phyloP scores from a whole-genome alignment of 2,329 filamentous ascomycete genomes.

The Penicillium psychrosexuale region DNA sequence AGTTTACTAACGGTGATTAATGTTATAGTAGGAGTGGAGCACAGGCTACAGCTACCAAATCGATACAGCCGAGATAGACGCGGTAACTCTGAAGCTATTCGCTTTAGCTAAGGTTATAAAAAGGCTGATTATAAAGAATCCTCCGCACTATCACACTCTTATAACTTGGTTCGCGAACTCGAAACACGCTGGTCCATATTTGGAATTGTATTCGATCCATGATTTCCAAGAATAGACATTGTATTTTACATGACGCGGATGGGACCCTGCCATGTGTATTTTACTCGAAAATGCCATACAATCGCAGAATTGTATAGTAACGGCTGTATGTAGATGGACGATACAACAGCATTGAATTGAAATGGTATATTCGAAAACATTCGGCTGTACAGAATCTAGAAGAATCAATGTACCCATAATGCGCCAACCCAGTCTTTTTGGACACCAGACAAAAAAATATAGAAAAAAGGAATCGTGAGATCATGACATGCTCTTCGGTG shows the following conservation, averaged over 20 bases:
- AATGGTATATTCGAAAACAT: constrained; percentile 10
- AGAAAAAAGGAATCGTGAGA: constrained; percentile 16
- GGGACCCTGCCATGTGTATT: too few relatives aligned
- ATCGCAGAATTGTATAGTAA: too few relatives aligned
- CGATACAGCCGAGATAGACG: neutral
- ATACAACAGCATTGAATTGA: constrained; percentile 1
- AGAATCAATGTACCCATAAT: constrained; percentile 25
- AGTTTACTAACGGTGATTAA: neutral
- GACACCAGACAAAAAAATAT: constrained; percentile 11
- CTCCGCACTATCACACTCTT: neutral
- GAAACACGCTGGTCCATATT: too few relatives aligned
- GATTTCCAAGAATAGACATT: too few relatives aligned
- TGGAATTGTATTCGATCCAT: too few relatives aligned
- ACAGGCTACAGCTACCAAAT: neutral
- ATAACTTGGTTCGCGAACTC: too few relatives aligned
- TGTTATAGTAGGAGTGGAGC: neutral
- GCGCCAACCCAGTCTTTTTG: constrained; percentile 19
- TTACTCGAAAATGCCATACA: too few relatives aligned
- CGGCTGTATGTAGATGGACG: neutral
- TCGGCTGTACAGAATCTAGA: constrained; percentile 15
- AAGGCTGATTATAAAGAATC: neutral
- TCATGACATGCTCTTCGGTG: constrained; percentile 60
- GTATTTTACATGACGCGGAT: too few relatives aligned
- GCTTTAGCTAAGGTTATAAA: neutral
- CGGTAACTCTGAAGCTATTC: neutral